Conservation (phyloP, 768 basidiomycete genomes). For the Tricholoma sp. region DNA sequence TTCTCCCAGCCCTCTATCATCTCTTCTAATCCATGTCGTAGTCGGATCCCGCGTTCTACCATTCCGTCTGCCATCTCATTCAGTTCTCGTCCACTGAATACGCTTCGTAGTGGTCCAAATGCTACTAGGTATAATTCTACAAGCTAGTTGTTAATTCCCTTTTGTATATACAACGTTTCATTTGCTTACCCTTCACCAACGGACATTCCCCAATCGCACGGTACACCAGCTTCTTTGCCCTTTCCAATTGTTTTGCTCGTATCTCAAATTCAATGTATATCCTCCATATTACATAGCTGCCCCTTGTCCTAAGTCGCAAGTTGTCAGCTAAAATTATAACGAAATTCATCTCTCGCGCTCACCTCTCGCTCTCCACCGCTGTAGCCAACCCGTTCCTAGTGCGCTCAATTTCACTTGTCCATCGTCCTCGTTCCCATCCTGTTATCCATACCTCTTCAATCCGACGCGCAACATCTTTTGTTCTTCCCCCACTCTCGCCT, state of each 20-base stretch:
- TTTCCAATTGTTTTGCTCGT: constrained; percentile 46
- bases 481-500: constrained; percentile 40
- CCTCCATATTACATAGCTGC: constrained; percentile 66
- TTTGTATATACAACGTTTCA: not conserved
- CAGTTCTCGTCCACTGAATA: constrained; percentile 58
- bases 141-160: not conserved
- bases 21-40: constrained; percentile 60
- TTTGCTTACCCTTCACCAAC: constrained; percentile 58
- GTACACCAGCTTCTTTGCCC: constrained; percentile 70
- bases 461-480: constrained; percentile 56
- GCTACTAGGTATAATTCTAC: constrained; percentile 75
- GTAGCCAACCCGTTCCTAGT: constrained; percentile 56
- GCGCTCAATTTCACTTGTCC: constrained; percentile 68
- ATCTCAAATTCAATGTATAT: constrained; percentile 78
- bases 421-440: constrained; percentile 72
- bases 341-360: constrained; percentile 15
- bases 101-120: constrained; percentile 63
- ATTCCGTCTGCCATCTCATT: constrained; percentile 62
- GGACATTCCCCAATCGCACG: constrained; percentile 75
- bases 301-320: constrained; percentile 46
- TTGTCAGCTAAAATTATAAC: not conserved
- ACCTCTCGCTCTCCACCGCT: constrained; percentile 69
- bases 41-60: constrained; percentile 68
- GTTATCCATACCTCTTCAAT: constrained; percentile 73
- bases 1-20: constrained; percentile 40